Percentiles rank a stretch among this genome's conserved stretches.
Evolutionary conservation across 73 alveolate genomes (phyloP).

Genomic region (Stentor coeruleus): DNA sequence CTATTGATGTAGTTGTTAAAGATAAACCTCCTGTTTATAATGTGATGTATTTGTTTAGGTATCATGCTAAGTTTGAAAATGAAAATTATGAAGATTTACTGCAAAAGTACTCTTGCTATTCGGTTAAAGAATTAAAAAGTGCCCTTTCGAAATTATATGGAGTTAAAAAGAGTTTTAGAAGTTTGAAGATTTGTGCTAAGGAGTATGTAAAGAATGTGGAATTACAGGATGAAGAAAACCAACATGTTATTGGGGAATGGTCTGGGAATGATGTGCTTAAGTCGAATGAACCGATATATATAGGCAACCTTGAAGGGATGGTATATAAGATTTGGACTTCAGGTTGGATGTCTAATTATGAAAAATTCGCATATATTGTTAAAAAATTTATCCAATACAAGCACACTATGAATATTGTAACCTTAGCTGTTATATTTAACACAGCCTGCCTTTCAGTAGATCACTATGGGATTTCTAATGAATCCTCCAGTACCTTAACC

Average conservation of each 20-base stretch:
- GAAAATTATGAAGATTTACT: no score
- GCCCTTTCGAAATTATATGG: neutral
- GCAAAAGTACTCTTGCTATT: no score
- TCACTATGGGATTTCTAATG: slow-evolving; percentile 48
- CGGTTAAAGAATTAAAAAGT: no score
- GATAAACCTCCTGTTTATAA: no score
- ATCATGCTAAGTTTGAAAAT: no score
- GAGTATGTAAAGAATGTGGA: neutral
- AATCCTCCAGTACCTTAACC: slow-evolving; percentile 42
- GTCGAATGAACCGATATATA: no score
- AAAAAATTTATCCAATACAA: neutral
- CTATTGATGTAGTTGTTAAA: no score
- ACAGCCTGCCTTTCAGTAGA: slow-evolving; percentile 68
- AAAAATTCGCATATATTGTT: neutral
- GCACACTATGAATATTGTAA: slow-evolving; percentile 28
- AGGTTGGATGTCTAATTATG: neutral
- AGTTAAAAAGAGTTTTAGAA: neutral
- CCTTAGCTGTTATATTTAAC: slow-evolving; percentile 48
- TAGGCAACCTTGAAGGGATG: neutral
- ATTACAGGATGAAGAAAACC: neutral
- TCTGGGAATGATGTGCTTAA: neutral
- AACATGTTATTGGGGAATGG: neutral
- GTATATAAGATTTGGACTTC: neutral
- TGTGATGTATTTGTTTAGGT: no score
- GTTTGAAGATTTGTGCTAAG: neutral